Percentiles rank a stretch among this genome's conserved stretches.
Conservation (phyloP, 2,329 filamentous ascomycete species). For the Ampelomyces quisqualis region DNA sequence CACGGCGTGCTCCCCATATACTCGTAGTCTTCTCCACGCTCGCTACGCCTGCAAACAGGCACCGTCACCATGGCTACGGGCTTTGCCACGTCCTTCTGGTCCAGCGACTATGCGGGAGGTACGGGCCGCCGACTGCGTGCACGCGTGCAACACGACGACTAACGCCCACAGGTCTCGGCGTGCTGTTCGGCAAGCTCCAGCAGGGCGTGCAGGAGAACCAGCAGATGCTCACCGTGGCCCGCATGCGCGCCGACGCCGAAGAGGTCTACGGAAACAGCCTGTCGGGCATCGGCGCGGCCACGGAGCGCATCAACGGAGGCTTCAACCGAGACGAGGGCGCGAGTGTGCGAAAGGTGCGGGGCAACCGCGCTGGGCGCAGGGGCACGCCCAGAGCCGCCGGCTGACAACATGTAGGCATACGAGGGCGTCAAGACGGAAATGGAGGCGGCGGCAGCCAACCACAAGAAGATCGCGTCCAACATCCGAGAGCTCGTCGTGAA, state of each 20-base stretch:
- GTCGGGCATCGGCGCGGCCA: conserved; percentile 75
- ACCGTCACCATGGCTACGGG: conserved; percentile 45
- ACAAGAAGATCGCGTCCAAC: conserved; percentile 93
- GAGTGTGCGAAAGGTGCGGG: conserved; percentile 84
- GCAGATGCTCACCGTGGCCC: conserved; percentile 86
- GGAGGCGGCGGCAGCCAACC: conserved; percentile 83
- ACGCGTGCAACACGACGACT: conserved; percentile 16
- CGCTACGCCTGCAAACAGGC: conserved; percentile 20
- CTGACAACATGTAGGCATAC: conserved; percentile 69
- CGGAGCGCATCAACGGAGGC: conserved; percentile 79
- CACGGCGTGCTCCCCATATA: conserved; percentile 27
- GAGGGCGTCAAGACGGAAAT: conserved; percentile 91
- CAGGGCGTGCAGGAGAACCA: conserved; percentile 95
- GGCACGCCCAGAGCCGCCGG: too few species aligned
- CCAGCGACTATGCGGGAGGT: conserved; percentile 94
- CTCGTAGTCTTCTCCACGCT: conserved; percentile 27
- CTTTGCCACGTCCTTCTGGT: conserved; percentile 98
- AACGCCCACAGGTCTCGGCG: conserved; percentile 68
- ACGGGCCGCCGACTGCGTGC: conserved; percentile 50
- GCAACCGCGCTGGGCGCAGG: background rate
- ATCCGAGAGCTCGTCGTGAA: conserved; percentile 94
- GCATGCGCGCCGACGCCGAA: conserved; percentile 93
- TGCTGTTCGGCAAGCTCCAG: conserved; percentile 94
- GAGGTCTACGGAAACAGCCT: conserved; percentile 82
- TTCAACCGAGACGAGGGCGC: conserved; percentile 93